A percentile compares a stretch with the other conserved stretches of the same genome.
These are phyloP conservation scores for Eucalyptus cloeziana DNA, from an alignment of 345 rosid species.

Conservation along the genomic window DNA sequence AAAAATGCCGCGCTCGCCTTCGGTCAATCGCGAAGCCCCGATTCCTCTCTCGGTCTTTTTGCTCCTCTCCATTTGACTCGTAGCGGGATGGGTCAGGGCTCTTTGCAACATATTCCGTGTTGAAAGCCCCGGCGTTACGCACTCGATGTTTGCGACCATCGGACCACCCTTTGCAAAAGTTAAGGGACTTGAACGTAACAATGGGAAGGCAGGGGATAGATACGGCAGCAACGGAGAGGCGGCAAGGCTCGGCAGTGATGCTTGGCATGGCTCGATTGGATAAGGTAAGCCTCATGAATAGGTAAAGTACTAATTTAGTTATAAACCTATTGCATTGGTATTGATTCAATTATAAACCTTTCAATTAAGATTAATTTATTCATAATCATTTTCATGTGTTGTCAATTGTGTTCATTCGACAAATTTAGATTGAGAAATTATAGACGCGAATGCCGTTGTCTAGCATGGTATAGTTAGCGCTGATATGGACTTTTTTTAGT, in stretches of 20 bases:
- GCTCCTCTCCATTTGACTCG: not conserved
- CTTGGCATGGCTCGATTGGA: not conserved
- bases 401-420: rapidly evolving
- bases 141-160: not conserved
- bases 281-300: not conserved
- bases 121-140: not conserved
- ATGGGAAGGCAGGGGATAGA: not conserved
- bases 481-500: rapidly evolving
- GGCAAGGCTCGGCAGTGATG: not conserved
- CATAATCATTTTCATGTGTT: not conserved
- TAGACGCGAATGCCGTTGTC: rapidly evolving
- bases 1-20: not conserved
- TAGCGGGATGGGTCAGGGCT: not conserved
- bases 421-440: rapidly evolving
- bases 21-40: not conserved
- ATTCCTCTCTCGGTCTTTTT: not conserved
- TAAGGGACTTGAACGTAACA: not conserved
- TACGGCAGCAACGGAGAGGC: rapidly evolving
- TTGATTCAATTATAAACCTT: rapidly evolving
- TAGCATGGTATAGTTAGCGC: rapidly evolving
- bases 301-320: not conserved
- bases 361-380: rapidly evolving
- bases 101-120: not conserved
- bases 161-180: not conserved
- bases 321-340: rapidly evolving